phyloP scores from a whole-genome alignment of 306 rosid species.

The Fragaria vesca region DNA sequence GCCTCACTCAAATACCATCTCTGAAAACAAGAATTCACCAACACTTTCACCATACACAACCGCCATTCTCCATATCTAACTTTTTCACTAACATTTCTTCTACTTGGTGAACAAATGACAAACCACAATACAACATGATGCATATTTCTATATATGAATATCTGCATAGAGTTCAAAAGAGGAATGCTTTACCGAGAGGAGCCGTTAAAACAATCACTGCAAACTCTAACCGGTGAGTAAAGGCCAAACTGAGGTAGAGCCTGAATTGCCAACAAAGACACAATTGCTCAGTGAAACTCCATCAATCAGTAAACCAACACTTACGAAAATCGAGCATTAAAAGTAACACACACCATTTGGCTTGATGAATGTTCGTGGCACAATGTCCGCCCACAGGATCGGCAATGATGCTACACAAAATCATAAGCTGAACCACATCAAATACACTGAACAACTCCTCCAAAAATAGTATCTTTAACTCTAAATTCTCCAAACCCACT shows the following conservation, averaged over 20 bases:
- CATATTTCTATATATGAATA: not conserved
- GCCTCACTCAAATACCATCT: not conserved
- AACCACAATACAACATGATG: not conserved
- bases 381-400: conserved; percentile 90
- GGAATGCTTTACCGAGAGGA: conserved; percentile 51
- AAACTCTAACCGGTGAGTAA: conserved; percentile 75
- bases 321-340: not conserved
- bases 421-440: not conserved
- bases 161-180: conserved; percentile 3
- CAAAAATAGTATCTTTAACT: not conserved
- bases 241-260: conserved; percentile 86
- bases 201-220: conserved; percentile 80
- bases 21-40: not conserved
- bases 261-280: conserved; percentile 43
- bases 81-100: not conserved
- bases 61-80: not conserved
- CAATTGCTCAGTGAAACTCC: conserved; percentile 17
- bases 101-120: not conserved
- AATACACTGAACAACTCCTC: not conserved
- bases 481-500: not conserved
- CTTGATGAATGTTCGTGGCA: conserved; percentile 84
- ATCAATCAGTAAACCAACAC: conserved; percentile 3
- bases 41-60: not conserved
- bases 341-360: conserved; percentile 57
- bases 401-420: conserved; percentile 84